phyloP scores from a whole-genome alignment of 163 green algal genomes.

The Smithsoniella earleae region DNA sequence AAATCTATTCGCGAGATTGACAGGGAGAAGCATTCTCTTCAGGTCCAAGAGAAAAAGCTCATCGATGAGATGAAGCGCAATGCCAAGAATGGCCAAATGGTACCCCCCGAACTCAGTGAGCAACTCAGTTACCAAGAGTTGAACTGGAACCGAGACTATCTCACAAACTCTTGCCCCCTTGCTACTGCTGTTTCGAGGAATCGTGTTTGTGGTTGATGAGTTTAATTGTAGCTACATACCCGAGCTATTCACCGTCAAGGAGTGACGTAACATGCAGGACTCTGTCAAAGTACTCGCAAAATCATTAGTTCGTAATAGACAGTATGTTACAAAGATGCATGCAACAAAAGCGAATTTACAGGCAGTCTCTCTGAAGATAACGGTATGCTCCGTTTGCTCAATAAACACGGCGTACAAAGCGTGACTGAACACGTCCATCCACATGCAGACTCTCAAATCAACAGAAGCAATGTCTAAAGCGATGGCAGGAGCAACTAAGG shows the following conservation, averaged over 20 bases:
- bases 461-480: slow-evolving; percentile 95
- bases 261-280: slow-evolving; percentile 53
- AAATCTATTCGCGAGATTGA: slow-evolving; percentile 95
- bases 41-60: slow-evolving; percentile 93
- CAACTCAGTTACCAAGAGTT: not conserved
- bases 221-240: not conserved
- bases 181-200: not conserved
- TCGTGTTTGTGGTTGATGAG: not conserved
- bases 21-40: slow-evolving; percentile 67
- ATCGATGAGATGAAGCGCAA: slow-evolving; percentile 96
- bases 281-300: slow-evolving; percentile 97
- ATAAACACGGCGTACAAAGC: not conserved
- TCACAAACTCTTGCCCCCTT: not conserved
- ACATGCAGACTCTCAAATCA: slow-evolving; percentile 86
- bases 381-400: slow-evolving; percentile 40
- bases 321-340: slow-evolving; percentile 95
- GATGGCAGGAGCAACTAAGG: slow-evolving; percentile 91
- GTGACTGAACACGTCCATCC: not conserved
- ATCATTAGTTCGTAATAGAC: slow-evolving; percentile 90
- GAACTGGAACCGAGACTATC: not conserved
- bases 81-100: slow-evolving; percentile 93
- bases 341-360: slow-evolving; percentile 91
- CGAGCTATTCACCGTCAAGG: not conserved
- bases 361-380: slow-evolving; percentile 74
- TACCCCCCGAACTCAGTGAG: slow-evolving; percentile 37